Percentiles rank a stretch among this genome's conserved stretches.
phyloP scores from a whole-genome alignment of 78 protist species.

The Dictyostelium intermedium region DNA sequence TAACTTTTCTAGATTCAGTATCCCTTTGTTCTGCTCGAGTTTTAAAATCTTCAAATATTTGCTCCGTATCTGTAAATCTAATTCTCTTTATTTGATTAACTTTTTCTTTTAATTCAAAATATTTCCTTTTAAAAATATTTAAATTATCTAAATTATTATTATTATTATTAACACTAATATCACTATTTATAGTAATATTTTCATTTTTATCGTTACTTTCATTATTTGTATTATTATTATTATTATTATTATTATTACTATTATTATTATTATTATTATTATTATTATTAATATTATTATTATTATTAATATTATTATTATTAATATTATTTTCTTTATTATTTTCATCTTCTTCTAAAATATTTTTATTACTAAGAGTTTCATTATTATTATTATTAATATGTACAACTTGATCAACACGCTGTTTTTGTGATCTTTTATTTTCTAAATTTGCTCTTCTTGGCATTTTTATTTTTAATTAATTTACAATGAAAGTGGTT shows the following conservation, averaged over 20 bases:
- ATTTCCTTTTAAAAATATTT: not conserved
- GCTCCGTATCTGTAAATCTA: not conserved
- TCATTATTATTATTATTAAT: not conserved
- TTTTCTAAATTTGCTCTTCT: not conserved
- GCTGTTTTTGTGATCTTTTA: not conserved
- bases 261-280: too few relatives aligned
- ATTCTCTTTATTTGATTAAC: not conserved
- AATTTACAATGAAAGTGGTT: too few relatives aligned
- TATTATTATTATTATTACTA: too few relatives aligned
- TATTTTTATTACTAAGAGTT: not conserved
- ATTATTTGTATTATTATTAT: too few relatives aligned
- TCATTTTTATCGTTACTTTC: too few relatives aligned
- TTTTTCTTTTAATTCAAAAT: not conserved
- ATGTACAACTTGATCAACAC: not conserved
- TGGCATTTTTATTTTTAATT: not conserved
- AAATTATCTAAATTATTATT: not conserved
- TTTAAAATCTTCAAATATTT: constrained; percentile 22
- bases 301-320: too few relatives aligned
- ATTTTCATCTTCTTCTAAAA: not conserved
- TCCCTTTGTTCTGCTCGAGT: constrained; percentile 14
- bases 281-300: not conserved
- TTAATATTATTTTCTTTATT: not conserved
- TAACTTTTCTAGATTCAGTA: not conserved
- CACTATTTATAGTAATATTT: not conserved
- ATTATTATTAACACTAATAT: not conserved